Conservation (phyloP, 352 stramenopile genomes). For the Phytophthora agathidicida region DNA sequence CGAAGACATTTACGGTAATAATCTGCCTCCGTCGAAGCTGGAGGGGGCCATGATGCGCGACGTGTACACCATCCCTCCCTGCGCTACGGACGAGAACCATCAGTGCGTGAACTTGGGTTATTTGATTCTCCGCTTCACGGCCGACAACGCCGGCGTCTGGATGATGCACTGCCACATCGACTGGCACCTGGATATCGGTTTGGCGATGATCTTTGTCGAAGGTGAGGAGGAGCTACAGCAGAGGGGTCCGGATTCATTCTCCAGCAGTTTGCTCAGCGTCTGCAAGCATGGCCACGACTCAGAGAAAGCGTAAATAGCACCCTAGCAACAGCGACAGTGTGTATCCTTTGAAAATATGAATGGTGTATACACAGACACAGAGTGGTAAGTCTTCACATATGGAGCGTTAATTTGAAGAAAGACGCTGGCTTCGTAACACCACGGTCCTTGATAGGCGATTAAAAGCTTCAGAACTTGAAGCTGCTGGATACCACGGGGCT, state of each 20-base stretch:
- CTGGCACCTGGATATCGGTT: slow-evolving; percentile 38
- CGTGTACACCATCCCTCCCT: slow-evolving; percentile 28
- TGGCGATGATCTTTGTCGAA: slow-evolving; percentile 37
- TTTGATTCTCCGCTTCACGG: slow-evolving; percentile 35
- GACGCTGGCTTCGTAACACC: too few species aligned
- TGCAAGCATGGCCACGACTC: slow-evolving; percentile 18
- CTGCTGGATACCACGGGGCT: too few species aligned
- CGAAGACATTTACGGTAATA: slow-evolving; percentile 16
- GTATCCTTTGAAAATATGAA: too few species aligned
- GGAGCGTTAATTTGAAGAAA: too few species aligned
- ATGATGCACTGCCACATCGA: slow-evolving; percentile 44
- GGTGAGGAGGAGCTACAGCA: slow-evolving; percentile 25
- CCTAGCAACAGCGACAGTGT: too few species aligned
- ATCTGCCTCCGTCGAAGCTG: slow-evolving; percentile 22
- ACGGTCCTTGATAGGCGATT: too few species aligned
- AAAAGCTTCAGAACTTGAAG: too few species aligned
- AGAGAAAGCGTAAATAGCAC: too few species aligned
- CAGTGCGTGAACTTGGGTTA: slow-evolving; percentile 21
- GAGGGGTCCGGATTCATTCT: slow-evolving; percentile 9
- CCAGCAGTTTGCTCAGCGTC: slow-evolving; percentile 27
- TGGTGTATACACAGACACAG: too few species aligned
- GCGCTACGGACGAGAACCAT: slow-evolving; percentile 11
- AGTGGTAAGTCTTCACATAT: too few species aligned
- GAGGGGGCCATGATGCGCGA: slow-evolving; percentile 20
- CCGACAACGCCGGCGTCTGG: slow-evolving; percentile 39